Conservation (phyloP, 2,329 filamentous ascomycete species). For the Fusarium nurragi region DNA sequence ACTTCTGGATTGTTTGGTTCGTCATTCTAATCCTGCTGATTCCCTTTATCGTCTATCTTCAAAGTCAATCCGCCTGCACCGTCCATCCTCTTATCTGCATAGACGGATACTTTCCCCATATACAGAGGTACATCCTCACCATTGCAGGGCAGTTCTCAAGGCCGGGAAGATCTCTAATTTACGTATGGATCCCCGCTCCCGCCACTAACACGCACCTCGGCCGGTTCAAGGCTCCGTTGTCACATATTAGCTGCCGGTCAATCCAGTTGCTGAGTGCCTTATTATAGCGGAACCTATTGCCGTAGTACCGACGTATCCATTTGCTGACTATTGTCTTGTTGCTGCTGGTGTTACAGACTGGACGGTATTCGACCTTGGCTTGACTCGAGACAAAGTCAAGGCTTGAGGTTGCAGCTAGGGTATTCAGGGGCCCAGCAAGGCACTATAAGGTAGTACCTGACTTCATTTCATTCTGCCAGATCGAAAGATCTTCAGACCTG, state of each 20-base stretch:
- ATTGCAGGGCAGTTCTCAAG: not conserved
- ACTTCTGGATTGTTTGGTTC: not conserved
- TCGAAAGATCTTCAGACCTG: conserved; percentile 30
- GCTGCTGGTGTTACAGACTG: conserved; percentile 8
- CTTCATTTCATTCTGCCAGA: conserved; percentile 19
- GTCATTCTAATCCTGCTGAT: not conserved
- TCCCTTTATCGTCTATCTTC: not conserved
- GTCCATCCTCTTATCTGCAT: not conserved
- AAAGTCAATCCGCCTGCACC: not conserved
- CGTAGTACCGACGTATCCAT: conserved; percentile 11
- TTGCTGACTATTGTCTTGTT: conserved; percentile 19
- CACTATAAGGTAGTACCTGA: not conserved
- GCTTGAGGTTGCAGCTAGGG: conserved; percentile 1
- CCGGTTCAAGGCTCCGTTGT: conserved; percentile 9
- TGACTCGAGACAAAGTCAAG: conserved; percentile 21
- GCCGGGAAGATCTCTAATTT: conserved; percentile 24
- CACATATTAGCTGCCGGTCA: not conserved
- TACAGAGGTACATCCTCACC: not conserved
- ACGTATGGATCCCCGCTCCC: conserved; percentile 27
- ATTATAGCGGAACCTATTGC: conserved; percentile 4
- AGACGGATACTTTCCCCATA: not conserved
- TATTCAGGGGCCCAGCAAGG: not conserved
- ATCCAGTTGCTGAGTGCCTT: conserved; percentile 1
- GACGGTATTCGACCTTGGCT: not conserved
- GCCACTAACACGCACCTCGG: conserved; percentile 32